Evolutionary conservation across 306 rosid species (phyloP).

Genomic region (Castanea crenata): DNA sequence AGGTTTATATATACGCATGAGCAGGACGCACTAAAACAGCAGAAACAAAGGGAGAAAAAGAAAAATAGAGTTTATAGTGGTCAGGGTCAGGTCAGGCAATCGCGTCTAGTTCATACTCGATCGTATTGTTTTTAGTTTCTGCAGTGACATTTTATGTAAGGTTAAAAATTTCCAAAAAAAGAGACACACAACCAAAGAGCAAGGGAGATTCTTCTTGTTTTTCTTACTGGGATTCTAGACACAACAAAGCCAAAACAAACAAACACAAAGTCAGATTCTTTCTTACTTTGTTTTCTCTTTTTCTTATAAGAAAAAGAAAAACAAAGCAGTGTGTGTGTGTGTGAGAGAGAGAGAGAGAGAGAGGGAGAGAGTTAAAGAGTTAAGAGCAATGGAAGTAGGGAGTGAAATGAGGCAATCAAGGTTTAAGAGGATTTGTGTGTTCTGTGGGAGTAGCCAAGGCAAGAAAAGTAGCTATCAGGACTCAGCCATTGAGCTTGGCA

Average conservation of each 20-base stretch:
- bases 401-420: conserved; percentile 67
- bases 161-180: conserved; percentile 13
- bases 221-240: conserved; percentile 12
- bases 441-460: conserved; percentile 99
- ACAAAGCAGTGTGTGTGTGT: conserved; percentile 1
- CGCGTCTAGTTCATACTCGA: conserved; percentile 26
- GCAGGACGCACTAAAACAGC: conserved; percentile 16
- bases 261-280: not conserved
- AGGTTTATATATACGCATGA: conserved; percentile 51
- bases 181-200: conserved; percentile 15
- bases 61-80: conserved; percentile 11
- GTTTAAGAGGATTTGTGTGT: conserved; percentile 93
- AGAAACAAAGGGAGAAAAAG: not conserved
- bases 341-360: not conserved
- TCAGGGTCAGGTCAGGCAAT: conserved; percentile 22
- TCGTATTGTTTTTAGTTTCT: conserved; percentile 9
- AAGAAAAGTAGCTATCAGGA: conserved; percentile 89
- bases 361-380: not conserved
- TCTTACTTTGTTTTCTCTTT: no score
- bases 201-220: not conserved
- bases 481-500: conserved; percentile 96
- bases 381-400: conserved; percentile 56
- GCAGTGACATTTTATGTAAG: no score
- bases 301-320: not conserved
- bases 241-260: not conserved